Base-by-base conservation (phyloP, 2,329 filamentous ascomycete species). In the Trichophyton equinum region DNA sequence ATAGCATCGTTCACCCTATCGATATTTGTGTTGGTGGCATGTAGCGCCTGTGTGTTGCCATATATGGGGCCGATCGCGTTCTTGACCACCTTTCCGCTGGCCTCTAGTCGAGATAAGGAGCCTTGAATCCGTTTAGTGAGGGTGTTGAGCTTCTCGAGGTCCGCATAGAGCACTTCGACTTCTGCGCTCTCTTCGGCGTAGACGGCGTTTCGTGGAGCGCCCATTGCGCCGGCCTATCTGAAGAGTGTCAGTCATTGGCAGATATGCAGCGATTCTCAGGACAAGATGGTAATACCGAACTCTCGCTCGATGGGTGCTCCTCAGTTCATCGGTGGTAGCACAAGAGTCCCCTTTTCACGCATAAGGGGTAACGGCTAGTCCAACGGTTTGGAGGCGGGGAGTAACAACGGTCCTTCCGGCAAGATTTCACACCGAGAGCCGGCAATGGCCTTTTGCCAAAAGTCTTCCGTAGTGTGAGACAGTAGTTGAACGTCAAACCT, bases 61-160 rank as follows among this genome's bases (percentile, higher is more conserved):
- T 91, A 95, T 47, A 99, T 86, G 7, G 94, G 94, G 0, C 90
- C 90, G 61, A 95, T 91, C 9, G 95, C 91, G 70, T 96, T 89
- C 69, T 90, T 87, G 20, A 97, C 91, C 63, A 88, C 91, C 75
- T 91, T 90, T 18, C 92, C 94, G 59, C 89, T 95, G 42, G 86
- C 84, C 68, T 97, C 91, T 38, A 99, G 80, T 61, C 91, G 83
- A 42, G 85, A 83, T 66, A 96, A 81, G 58, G 89, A 95, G 30
- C 88, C 87, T 74, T 95, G 88, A 61, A 99, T 96, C 79, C 95
- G 96, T 78, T 94, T 96, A 36, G 91, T 96, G 72, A 97, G 82
- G 70, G 90, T 85, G 63, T 91, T 87, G 67, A 95, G 95, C 81
- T 96, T 97, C 68, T 95, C 90, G 64, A 97, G 84, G 66, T 85